Evolutionary conservation across 1,284 basidiomycete species (phyloP).

Genomic region (Heterobasidion annosum): DNA sequence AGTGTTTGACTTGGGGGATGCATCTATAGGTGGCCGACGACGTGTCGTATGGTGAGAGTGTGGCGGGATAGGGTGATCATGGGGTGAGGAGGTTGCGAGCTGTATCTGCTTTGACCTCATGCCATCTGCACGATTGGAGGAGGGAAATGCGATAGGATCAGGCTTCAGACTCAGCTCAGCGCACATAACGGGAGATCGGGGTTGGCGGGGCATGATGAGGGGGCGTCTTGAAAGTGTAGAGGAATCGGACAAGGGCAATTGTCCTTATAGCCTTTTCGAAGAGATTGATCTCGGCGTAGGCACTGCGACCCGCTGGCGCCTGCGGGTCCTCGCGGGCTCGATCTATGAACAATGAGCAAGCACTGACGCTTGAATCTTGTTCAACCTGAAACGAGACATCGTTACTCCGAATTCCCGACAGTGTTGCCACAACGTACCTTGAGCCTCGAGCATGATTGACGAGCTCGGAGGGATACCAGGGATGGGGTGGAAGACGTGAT

Average conservation of each 20-base stretch:
- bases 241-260: not conserved
- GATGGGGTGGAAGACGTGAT: slow-evolving; percentile 5
- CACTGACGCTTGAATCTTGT: not conserved
- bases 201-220: slow-evolving; percentile 1
- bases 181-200: slow-evolving; percentile 3
- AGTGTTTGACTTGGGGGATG: slow-evolving; percentile 6
- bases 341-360: slow-evolving; percentile 2
- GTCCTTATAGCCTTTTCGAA: not conserved
- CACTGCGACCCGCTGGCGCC: slow-evolving; percentile 2
- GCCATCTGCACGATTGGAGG: not conserved
- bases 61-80: slow-evolving; percentile 4
- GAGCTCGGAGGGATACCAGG: slow-evolving; percentile 6
- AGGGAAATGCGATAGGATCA: slow-evolving; percentile 3
- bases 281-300: not conserved
- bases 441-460: not conserved
- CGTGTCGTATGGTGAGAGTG: not conserved
- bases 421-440: not conserved
- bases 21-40: slow-evolving; percentile 8
- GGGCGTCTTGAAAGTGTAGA: not conserved
- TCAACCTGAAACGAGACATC: slow-evolving; percentile 2
- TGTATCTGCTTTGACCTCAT: not conserved
- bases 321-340: slow-evolving; percentile 1
- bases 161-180: not conserved
- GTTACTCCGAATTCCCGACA: slow-evolving; percentile 1
- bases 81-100: not conserved